Base-by-base conservation (phyloP, 129 eudicot species). In the Lactuca saligna region DNA sequence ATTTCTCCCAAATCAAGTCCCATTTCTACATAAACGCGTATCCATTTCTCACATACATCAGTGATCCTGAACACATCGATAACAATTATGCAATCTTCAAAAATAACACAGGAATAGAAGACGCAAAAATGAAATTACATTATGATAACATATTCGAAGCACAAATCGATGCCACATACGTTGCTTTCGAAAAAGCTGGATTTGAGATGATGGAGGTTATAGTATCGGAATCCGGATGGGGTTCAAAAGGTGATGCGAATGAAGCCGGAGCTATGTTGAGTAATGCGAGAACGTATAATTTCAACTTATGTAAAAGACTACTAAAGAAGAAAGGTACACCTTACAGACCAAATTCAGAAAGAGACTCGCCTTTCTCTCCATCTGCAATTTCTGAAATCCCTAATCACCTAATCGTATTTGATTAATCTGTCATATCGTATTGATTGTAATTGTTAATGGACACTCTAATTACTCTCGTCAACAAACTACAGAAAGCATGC, bases 221-320 rank as follows among this genome's bases (percentile, higher is more conserved):
- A 17, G 96, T 89, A 20, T 93, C 95, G 2, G 96, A 93, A 80
- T 89, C 98, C 0, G 95, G 98, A 3, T 93, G 96, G 98, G 95
- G 90, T 38, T 93, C 98, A 0, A 71, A 68, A 0, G 98, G 96
- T 9, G 95, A 92, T 58, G 78, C 76, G 2, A 84, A 79, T 77
- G 95, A 92, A 76, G 79, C 76, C 0, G 91, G 91, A 12, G 95
- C 96, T 0, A 75, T 76, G 1, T 34, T 76, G 48, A 54, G 68
- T 12, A 86, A 92, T 44, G 98, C 95, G 3, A 75, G 76, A 66
- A 88, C 91, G 0, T 92, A 88, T 35, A 92, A 88, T 29, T 0
- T 9, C 0, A 88, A 92, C 66, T 60, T 88, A 57, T 82, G 83
- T 13, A 92, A 88, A 78, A 44, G 70, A 74, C 86, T 92, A 8